Base-by-base conservation (phyloP, 768 basidiomycete genomes). In the Cubamyces sp. region DNA sequence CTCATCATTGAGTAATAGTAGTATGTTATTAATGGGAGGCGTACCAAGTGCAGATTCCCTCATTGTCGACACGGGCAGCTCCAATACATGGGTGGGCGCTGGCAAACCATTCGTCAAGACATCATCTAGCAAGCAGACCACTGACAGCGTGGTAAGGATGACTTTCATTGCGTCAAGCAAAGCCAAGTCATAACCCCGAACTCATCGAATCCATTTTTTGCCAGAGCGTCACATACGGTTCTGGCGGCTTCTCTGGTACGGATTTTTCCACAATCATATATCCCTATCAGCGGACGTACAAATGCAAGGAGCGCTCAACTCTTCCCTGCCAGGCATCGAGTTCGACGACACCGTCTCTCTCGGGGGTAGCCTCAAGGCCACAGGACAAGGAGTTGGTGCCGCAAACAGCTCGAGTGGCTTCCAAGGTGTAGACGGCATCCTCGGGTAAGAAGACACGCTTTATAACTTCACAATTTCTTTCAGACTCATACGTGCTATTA, bases 301-400 rank as follows among this genome's bases (percentile, higher is more conserved):
- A 6, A n/a, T n/a, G n/a, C n/a, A n/a, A n/a, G n/a, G n/a, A 34
- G 11, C 9, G 34, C 34, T 34, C n/a, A 9, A 26, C 28, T n/a
- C 53, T 21, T 19, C 6, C 16, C 12, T 19, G n/a, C 9, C 14
- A 70, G 74, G 74, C 47, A 64, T 40, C 0, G 69, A 73, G 52
- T 71, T 66, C 60, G 76, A 69, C 7, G 88, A 89, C 69, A 78
- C 75, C 3, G 85, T 90, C 41, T 78, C 80, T 0, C 74, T 90
- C 47, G 77, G 78, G 4, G 46, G 71, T 26, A 79, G 79, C 18
- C 78, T 87, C 26, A 76, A 76, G 49, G 81, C 90, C 46, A 63
- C 74, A 8, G 57, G 70, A 5, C 88, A 90, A 67, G 85, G 85
- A 4, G 87, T 90, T 57, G 88, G 87, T 67, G 86, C 84, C 50